Conservation (phyloP, 78 protist species). For the Bigelowiella natans region DNA sequence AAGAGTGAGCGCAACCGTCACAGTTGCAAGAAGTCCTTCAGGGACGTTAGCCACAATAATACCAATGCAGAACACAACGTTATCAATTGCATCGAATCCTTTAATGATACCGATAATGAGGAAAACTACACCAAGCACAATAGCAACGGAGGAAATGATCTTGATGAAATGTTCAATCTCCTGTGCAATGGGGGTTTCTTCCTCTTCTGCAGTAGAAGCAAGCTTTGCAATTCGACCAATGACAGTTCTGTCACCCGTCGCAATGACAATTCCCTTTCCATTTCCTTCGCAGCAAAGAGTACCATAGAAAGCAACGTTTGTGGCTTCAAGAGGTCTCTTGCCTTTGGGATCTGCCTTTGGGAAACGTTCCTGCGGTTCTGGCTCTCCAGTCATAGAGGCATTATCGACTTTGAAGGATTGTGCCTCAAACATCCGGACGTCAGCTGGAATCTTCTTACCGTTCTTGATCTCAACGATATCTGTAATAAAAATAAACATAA, state of each 20-base stretch:
- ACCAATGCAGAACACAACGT: conserved; percentile 47
- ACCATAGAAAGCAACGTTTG: conserved; percentile 27
- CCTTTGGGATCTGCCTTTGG: not conserved
- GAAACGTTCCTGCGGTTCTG: conserved; percentile 1
- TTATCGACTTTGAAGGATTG: conserved; percentile 21
- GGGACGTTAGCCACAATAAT: conserved; percentile 77
- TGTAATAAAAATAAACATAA: too few relatives aligned
- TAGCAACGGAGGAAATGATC: conserved; percentile 42
- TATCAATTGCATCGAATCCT: not conserved
- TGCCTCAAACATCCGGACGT: conserved; percentile 16
- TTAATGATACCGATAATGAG: conserved; percentile 23
- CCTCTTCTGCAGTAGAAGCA: not conserved
- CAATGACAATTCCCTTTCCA: conserved; percentile 29
- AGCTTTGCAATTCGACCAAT: conserved; percentile 71
- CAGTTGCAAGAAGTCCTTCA: conserved; percentile 71
- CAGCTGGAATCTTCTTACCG: conserved; percentile 5
- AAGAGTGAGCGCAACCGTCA: conserved; percentile 63
- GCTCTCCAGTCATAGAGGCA: conserved; percentile 15
- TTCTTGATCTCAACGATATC: conserved; percentile 38
- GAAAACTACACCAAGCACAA: conserved; percentile 45
- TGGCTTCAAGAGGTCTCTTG: conserved; percentile 34
- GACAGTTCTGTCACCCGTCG: conserved; percentile 74
- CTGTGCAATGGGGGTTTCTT: conserved; percentile 45
- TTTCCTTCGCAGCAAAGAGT: conserved; percentile 11
- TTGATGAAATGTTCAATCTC: conserved; percentile 69